Percentiles rank a stretch among this genome's conserved stretches.
These are phyloP conservation scores for Fusarium coicis DNA, from an alignment of 2,329 filamentous ascomycete genomes.

Conservation along the genomic window DNA sequence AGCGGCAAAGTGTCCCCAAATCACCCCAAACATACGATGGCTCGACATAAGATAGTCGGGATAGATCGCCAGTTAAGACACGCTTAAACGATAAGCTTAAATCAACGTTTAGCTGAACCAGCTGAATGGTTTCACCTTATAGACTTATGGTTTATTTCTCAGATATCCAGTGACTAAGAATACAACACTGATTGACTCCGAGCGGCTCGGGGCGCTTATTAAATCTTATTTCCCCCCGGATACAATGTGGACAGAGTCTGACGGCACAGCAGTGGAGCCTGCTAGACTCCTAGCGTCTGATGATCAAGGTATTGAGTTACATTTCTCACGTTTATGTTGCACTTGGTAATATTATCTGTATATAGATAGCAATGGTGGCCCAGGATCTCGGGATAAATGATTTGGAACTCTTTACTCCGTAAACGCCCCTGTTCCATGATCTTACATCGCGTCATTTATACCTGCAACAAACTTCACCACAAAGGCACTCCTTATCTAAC, in stretches of 20 bases:
- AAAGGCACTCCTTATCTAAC: too few species aligned
- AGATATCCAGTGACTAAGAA: fast-evolving
- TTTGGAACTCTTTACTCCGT: too few species aligned
- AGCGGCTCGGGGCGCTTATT: neutral
- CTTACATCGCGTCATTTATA: too few species aligned
- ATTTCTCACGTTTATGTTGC: neutral
- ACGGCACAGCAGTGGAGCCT: neutral
- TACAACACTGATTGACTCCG: fast-evolving
- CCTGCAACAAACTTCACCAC: too few species aligned
- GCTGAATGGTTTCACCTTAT: neutral
- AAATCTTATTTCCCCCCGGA: neutral
- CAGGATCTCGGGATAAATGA: too few species aligned
- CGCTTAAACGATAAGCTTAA: neutral
- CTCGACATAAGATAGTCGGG: fast-evolving
- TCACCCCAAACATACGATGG: neutral
- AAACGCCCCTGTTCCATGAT: too few species aligned
- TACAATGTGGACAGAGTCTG: fast-evolving
- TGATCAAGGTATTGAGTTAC: neutral
- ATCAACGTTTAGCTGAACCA: neutral
- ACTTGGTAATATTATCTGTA: neutral
- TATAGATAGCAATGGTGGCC: neutral
- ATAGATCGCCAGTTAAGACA: neutral
- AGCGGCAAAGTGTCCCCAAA: neutral
- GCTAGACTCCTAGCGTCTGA: fast-evolving
- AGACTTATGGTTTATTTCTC: neutral